phyloP scores from a whole-genome alignment of 768 basidiomycete species.

The Suillus hirtellus region DNA sequence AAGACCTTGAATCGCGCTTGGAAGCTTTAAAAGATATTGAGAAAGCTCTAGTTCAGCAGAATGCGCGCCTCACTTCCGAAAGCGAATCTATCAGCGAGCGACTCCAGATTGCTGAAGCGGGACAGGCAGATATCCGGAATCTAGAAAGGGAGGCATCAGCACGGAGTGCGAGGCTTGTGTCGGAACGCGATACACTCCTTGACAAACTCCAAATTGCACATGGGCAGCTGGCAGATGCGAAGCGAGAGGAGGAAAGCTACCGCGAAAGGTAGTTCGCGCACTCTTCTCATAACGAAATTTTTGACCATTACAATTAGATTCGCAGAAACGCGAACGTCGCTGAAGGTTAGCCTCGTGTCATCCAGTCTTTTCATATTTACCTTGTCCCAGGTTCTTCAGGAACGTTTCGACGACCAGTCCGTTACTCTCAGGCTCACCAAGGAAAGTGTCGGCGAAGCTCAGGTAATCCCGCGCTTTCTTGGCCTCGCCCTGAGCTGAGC shows the following conservation, averaged over 20 bases:
- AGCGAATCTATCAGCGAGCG: conserved; percentile 23
- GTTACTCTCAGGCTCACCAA: conserved; percentile 53
- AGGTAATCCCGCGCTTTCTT: conserved; percentile 31
- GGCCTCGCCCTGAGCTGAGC: not conserved
- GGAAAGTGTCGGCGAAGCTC: conserved; percentile 54
- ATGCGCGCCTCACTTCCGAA: conserved; percentile 26
- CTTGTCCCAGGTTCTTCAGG: conserved; percentile 46
- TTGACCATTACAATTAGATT: conserved; percentile 19
- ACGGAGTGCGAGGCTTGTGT: conserved; percentile 18
- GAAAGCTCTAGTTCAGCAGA: conserved; percentile 26
- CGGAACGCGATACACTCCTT: conserved; percentile 21
- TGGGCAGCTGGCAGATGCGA: conserved; percentile 12
- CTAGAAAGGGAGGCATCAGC: conserved; percentile 20
- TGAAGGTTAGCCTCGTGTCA: conserved; percentile 22
- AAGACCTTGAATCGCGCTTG: conserved; percentile 30
- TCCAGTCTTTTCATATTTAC: not conserved
- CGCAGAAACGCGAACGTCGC: conserved; percentile 20
- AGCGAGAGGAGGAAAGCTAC: conserved; percentile 20
- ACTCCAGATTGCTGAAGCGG: conserved; percentile 17
- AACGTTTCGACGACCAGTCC: conserved; percentile 60
- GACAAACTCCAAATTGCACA: conserved; percentile 25
- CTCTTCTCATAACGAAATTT: not conserved
- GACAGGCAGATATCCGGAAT: conserved; percentile 20
- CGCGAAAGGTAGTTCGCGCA: conserved; percentile 28
- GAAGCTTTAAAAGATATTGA: conserved; percentile 26